phyloP scores from a whole-genome alignment of 2,329 filamentous ascomycete species.

The Fusarium ambrosium region DNA sequence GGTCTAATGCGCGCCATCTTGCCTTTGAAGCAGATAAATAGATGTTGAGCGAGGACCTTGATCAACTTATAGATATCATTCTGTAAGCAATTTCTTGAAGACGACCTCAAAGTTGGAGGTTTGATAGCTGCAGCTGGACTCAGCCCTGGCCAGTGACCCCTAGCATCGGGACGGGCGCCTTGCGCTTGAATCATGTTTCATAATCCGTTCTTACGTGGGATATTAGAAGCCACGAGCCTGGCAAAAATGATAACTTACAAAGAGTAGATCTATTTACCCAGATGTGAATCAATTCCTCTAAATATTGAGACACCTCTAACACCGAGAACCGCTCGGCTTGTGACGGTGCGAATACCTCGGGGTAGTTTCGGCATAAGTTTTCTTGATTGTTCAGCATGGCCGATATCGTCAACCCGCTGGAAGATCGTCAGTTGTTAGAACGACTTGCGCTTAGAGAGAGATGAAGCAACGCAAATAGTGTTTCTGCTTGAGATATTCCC shows the following conservation, averaged over 20 bases:
- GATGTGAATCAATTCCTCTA: background rate
- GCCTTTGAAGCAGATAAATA: background rate
- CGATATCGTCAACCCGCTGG: background rate
- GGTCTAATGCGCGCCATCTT: background rate
- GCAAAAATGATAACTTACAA: background rate
- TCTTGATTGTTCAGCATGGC: background rate
- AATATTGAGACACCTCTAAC: background rate
- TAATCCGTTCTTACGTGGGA: background rate
- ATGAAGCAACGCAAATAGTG: background rate
- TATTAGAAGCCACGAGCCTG: background rate
- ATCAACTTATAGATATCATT: background rate
- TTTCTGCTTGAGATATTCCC: background rate
- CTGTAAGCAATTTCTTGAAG: background rate
- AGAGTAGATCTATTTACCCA: background rate
- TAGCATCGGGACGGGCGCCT: background rate
- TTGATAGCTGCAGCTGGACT: background rate
- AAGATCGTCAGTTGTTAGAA: background rate
- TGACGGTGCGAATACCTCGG: constrained; percentile 24
- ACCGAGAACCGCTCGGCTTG: constrained; percentile 34
- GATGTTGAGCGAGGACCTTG: background rate
- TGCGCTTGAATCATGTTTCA: background rate
- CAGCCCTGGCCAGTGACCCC: background rate
- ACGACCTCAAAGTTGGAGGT: background rate
- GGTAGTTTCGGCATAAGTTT: constrained; percentile 46
- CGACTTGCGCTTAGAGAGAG: background rate